Conservation (phyloP, 2,329 filamentous ascomycete genomes). For the Sarocladium brachiariae region DNA sequence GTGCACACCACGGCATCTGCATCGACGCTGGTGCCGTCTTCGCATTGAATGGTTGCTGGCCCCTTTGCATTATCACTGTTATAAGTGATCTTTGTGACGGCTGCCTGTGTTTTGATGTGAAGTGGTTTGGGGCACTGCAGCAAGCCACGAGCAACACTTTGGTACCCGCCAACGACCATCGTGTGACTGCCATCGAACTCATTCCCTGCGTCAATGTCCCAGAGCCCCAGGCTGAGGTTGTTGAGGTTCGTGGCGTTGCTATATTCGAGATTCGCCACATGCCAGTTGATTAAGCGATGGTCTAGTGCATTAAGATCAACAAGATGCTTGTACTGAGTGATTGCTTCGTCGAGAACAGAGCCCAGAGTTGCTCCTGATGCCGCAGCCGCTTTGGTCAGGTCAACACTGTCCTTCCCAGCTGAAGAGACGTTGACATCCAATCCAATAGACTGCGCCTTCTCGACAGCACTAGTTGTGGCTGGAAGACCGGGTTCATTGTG, state of each 20-base stretch:
- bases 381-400: constrained; percentile 60
- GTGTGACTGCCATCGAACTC: constrained; percentile 95
- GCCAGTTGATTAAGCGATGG: constrained; percentile 91
- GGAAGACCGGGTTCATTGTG: constrained; percentile 65
- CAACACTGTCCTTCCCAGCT: constrained; percentile 58
- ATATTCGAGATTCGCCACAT: constrained; percentile 96
- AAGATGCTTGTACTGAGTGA: constrained; percentile 77
- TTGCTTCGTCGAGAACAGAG: constrained; percentile 85
- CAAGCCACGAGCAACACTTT: constrained; percentile 83
- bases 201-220: constrained; percentile 97
- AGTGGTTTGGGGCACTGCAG: constrained; percentile 70
- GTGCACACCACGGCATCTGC: constrained; percentile 92
- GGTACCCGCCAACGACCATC: constrained; percentile 89
- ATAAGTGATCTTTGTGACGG: constrained; percentile 65
- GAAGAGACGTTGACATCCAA: constrained; percentile 67
- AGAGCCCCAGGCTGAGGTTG: constrained; percentile 79
- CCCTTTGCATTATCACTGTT: constrained; percentile 41
- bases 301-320: constrained; percentile 81
- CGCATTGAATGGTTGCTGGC: constrained; percentile 61
- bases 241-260: constrained; percentile 88
- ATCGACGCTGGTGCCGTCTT: constrained; percentile 67
- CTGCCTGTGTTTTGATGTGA: constrained; percentile 66
- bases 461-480: constrained; percentile 64
- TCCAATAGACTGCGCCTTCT: constrained; percentile 73
- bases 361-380: constrained; percentile 69